These are phyloP conservation scores for Lagerstroemia speciosa DNA, from an alignment of 345 rosid genomes.

Conservation along the genomic window DNA sequence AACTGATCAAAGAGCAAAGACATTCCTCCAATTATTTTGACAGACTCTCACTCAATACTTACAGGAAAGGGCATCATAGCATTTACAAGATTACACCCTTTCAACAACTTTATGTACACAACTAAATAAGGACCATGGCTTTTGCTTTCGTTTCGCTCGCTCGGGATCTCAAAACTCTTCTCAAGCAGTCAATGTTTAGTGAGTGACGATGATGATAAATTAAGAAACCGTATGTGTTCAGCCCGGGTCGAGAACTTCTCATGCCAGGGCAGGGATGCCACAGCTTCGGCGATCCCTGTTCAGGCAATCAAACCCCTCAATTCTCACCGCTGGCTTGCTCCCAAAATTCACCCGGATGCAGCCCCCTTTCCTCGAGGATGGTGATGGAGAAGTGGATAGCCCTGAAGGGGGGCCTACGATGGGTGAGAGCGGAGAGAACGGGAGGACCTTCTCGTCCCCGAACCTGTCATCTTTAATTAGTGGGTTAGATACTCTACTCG, in stretches of 20 bases:
- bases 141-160: constrained; percentile 1
- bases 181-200: constrained; percentile 3
- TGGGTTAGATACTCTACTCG: constrained; percentile 99
- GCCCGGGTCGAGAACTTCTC: constrained; percentile 11
- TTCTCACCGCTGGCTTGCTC: constrained; percentile 68
- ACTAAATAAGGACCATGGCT: background rate
- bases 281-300: constrained; percentile 72
- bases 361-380: constrained; percentile 58
- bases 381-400: constrained; percentile 34
- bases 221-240: background rate
- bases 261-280: constrained; percentile 77
- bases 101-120: constrained; percentile 12
- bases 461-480: constrained; percentile 78
- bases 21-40: constrained; percentile 3
- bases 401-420: constrained; percentile 19
- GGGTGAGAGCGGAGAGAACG: constrained; percentile 27
- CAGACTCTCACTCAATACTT: constrained; percentile 3
- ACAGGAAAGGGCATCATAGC: constrained; percentile 4
- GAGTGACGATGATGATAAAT: constrained; percentile 1
- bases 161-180: constrained; percentile 11
- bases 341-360: constrained; percentile 65
- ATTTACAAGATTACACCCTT: constrained; percentile 12
- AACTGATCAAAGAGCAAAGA: background rate
- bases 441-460: constrained; percentile 42
- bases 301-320: constrained; percentile 92